Base-by-base conservation (phyloP, 306 rosid genomes). In the Prunus campanulata region DNA sequence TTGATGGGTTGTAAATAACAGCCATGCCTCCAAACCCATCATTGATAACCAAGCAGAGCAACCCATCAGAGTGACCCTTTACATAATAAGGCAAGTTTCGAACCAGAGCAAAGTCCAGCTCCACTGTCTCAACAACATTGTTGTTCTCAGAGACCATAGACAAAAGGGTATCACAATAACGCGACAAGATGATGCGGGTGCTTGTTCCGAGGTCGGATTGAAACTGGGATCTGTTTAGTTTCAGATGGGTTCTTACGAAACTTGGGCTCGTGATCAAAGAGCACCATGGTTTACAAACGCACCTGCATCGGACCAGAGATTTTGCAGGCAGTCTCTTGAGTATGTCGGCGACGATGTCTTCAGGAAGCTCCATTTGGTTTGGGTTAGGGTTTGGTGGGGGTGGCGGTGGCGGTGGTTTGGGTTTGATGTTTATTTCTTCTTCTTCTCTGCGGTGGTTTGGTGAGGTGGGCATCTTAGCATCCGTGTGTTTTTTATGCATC, bases 21-120 rank as follows among this genome's bases (percentile, higher is more conserved):
- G 82, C 83, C 27, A 66, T 29, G 9, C 87, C 86, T 29, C 75
- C 77, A 8, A 29, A 4, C 5, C 86, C 80, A 27, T 86, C 84
- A n/a, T 70, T 84, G 74, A 81, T 30, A n/a, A 86, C 85, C 25
- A 78, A 3, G 54, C 88, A 84, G 22, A 86, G 47, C 29, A 86
- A 52, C 15, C 90, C 90, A 20, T 86, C 81, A 49, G 81, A 86
- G 61, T 84, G 87, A 6, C 87, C 90, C 67, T 86, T 86, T 0
- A 86, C 90, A 44, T 79, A 83, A 20, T 84, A 86, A 5, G 86
- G 85, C 62, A 84, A 48, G 35, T 76, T 69, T 4, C 3, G 46
- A 1, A 57, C 71, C n/a, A 59, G 44, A 12, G 39, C 59, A 14
- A 81, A 75, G 12, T 70, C 74, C 19, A 83, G 77, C 71, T 81